Evolutionary conservation across 768 basidiomycete species (phyloP), one percentile per base, ranked within the genome.

Genomic region (Auricularia sp.): DNA sequence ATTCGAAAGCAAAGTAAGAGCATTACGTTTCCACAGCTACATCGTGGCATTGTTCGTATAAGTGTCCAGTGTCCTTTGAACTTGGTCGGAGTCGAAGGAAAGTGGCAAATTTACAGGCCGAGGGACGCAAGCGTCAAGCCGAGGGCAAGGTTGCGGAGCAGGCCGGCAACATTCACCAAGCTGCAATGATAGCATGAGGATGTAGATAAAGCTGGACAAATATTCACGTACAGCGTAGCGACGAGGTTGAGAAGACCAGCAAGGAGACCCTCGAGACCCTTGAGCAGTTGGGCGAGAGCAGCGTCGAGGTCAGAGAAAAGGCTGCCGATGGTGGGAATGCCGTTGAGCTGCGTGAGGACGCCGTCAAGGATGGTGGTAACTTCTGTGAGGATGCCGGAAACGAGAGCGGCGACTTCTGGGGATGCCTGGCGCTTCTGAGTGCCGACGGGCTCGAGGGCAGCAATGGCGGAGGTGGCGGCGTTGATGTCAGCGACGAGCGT

Each of bases 181-280:
- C 29, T 56, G 53, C 12, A 10, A 39, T 16, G 18, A 16, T 35
- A 34, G 23, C n/a, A 29, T 66, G 16, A 61, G 34, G 58, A 21
- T 2, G 18, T 18, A 6, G 3, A 21, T 8, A 33, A 33, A 33
- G 29, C 14, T 29, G 21, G n/a, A 29, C 16, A 8, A 53, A 11
- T 36, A 21, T n/a, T 10, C 11, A 47, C 71, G 54, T 29, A 72
- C 72, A 42, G 39, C 39, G 71, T 64, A 8, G 73, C 69, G 53
- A 74, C 72, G 64, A 74, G 69, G 54, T 64, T 69, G 61, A 74
- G 69, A 21, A 72, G 70, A 47, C 71, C 74, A 23, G 70, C 71
- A 33, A 74, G 68, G 63, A 74, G 69, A 23, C 47, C 67, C 61
- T 74, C 72, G 21, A 74, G 69, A 33, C 72, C 71, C 36, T 59